Conservation (phyloP, 2,329 filamentous ascomycete genomes). For the Chaetothyriales sp. region DNA sequence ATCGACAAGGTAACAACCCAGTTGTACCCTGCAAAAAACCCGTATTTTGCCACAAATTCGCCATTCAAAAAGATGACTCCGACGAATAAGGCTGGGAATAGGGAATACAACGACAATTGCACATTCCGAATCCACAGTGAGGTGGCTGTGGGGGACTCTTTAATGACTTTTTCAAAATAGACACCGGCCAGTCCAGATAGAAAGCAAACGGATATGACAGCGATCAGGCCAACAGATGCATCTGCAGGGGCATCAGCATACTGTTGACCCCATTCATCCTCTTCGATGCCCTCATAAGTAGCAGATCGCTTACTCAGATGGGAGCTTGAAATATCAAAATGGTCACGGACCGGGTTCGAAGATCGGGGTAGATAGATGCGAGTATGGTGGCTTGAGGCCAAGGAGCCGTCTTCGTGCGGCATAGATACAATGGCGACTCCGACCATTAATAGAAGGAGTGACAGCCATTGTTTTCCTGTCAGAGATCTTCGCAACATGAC, state of each 20-base stretch:
- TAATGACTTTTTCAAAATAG: conserved; percentile 63
- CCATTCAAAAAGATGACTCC: conserved; percentile 82
- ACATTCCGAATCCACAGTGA: conserved; percentile 92
- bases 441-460: conserved; percentile 61
- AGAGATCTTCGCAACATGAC: conserved; percentile 57
- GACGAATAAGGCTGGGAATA: conserved; percentile 75
- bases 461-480: conserved; percentile 60
- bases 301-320: conserved; percentile 57
- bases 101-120: conserved; percentile 83
- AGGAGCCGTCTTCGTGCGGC: conserved; percentile 44
- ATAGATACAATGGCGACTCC: conserved; percentile 79
- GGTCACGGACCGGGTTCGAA: conserved; percentile 58
- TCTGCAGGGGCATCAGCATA: conserved; percentile 49
- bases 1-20: conserved; percentile 80
- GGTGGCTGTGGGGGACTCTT: conserved; percentile 58
- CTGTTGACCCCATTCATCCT: conserved; percentile 32
- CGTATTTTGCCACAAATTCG: conserved; percentile 62
- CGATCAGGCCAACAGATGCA: conserved; percentile 59
- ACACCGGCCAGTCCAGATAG: conserved; percentile 71
- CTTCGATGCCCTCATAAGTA: conserved; percentile 75
- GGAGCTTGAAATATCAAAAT: conserved; percentile 35
- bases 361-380: conserved; percentile 58
- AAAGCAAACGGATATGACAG: conserved; percentile 62
- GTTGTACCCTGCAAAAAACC: conserved; percentile 93
- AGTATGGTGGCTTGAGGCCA: conserved; percentile 42